phyloP scores from a whole-genome alignment of 1,284 basidiomycete species.

The Pseudomicrostroma phylloplanum region DNA sequence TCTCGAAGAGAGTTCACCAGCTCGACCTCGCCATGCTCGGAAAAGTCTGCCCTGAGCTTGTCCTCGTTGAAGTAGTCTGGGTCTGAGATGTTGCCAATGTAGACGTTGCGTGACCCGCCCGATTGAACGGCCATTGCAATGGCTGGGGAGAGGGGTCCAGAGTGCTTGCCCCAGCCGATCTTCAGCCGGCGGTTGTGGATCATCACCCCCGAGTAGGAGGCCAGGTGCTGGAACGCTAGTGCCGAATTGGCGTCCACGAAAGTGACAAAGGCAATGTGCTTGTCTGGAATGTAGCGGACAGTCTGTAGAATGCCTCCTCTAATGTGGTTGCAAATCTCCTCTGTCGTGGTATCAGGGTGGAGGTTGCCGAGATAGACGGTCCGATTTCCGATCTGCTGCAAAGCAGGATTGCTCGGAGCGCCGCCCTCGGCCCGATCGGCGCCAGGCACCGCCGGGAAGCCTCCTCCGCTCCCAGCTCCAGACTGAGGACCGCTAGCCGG shows the following conservation, averaged over 20 bases:
- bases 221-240: conserved; percentile 47
- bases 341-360: conserved; percentile 47
- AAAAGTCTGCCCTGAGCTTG: conserved; percentile 44
- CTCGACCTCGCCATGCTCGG: conserved; percentile 47
- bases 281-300: conserved; percentile 45
- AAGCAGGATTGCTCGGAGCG: conserved; percentile 14
- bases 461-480: conserved; percentile 2
- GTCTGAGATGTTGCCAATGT: conserved; percentile 49
- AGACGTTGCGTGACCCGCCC: conserved; percentile 48
- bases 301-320: conserved; percentile 48
- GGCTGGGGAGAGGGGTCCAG: conserved; percentile 44
- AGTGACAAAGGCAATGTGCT: conserved; percentile 49
- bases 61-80: conserved; percentile 40
- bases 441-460: not conserved
- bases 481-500: too few species aligned
- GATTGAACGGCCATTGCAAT: conserved; percentile 49
- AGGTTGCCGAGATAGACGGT: conserved; percentile 50
- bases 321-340: conserved; percentile 51
- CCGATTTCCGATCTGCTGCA: conserved; percentile 47
- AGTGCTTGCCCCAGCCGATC: conserved; percentile 50
- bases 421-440: not conserved
- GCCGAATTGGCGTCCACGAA: conserved; percentile 48
- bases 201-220: conserved; percentile 44
- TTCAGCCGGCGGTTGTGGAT: conserved; percentile 48
- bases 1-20: conserved; percentile 47